Conservation (phyloP, 352 stramenopile genomes). For the Phytophthora pluvialis region DNA sequence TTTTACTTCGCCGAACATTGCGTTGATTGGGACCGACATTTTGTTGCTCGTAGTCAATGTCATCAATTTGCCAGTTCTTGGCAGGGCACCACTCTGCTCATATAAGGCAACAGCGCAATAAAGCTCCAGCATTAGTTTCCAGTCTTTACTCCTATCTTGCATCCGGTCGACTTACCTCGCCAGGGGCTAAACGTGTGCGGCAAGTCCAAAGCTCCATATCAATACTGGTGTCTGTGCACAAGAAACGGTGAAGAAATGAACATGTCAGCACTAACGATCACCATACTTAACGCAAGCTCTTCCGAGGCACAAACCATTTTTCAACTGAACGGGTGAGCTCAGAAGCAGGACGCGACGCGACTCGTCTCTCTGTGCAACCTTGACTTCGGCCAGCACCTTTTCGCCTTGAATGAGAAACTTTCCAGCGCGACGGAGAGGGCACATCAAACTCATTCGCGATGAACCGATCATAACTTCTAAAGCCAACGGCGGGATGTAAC, state of each 20-base stretch:
- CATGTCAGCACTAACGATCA: conserved; percentile 10
- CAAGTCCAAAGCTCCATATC: conserved; percentile 87
- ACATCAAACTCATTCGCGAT: conserved; percentile 77
- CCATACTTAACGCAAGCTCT: background rate
- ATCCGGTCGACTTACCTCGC: conserved; percentile 46
- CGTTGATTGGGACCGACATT: conserved; percentile 82
- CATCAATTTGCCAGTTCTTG: conserved; percentile 50
- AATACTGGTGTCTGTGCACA: conserved; percentile 64
- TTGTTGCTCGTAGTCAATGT: conserved; percentile 75
- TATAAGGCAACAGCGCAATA: background rate
- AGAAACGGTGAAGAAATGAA: conserved; percentile 1
- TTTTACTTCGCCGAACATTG: conserved; percentile 80
- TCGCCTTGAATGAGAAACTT: conserved; percentile 91
- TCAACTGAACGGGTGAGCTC: conserved; percentile 89
- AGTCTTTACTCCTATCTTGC: background rate
- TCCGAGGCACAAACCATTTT: conserved; percentile 66
- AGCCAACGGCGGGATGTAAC: conserved; percentile 85
- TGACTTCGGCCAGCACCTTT: conserved; percentile 86
- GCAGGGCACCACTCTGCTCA: conserved; percentile 47
- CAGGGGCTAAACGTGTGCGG: conserved; percentile 51
- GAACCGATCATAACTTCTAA: conserved; percentile 85
- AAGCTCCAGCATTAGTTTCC: background rate
- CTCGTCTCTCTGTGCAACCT: conserved; percentile 88
- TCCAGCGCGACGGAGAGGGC: conserved; percentile 79
- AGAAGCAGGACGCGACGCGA: conserved; percentile 83